Percentiles rank a stretch among this genome's conserved stretches.
These are phyloP conservation scores for Pulveroboletus frians DNA, from an alignment of 768 basidiomycete species.

Conservation along the genomic window DNA sequence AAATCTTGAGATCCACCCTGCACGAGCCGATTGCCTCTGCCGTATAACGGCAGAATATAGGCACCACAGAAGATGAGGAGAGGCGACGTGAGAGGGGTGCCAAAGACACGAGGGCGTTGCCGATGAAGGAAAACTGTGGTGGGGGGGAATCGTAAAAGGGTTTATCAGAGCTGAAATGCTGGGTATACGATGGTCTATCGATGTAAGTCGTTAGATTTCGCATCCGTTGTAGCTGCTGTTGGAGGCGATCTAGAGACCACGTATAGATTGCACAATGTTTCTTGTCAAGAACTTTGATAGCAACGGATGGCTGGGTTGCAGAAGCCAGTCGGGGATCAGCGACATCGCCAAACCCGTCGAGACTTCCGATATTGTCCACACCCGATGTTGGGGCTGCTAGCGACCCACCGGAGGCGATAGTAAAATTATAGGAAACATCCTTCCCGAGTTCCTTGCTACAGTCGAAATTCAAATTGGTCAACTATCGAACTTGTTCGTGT, in stretches of 20 bases:
- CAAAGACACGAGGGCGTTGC: constrained; percentile 78
- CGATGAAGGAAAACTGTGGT: constrained; percentile 89
- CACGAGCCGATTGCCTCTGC: constrained; percentile 95
- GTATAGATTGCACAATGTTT: constrained; percentile 81
- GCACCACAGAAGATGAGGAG: constrained; percentile 69
- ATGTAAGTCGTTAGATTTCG: constrained; percentile 86
- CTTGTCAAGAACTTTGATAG: constrained; percentile 88
- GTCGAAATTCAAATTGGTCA: constrained; percentile 7
- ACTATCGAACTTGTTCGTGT: not conserved
- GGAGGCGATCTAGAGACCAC: constrained; percentile 87
- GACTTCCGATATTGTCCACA: constrained; percentile 77
- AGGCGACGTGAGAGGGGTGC: constrained; percentile 73
- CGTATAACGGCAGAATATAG: constrained; percentile 92
- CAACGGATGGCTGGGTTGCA: constrained; percentile 74
- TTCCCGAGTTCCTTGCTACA: constrained; percentile 81
- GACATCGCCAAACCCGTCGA: constrained; percentile 91
- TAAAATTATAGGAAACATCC: constrained; percentile 88
- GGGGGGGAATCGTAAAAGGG: constrained; percentile 88
- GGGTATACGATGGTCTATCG: constrained; percentile 87
- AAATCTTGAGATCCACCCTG: constrained; percentile 76
- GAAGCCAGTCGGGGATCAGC: constrained; percentile 76
- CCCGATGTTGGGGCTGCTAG: constrained; percentile 77
- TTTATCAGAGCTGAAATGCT: constrained; percentile 90
- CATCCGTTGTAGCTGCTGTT: constrained; percentile 89
- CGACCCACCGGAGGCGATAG: constrained; percentile 77